phyloP scores from a whole-genome alignment of 106 monocot genomes.

The Dendrobium nobile region DNA sequence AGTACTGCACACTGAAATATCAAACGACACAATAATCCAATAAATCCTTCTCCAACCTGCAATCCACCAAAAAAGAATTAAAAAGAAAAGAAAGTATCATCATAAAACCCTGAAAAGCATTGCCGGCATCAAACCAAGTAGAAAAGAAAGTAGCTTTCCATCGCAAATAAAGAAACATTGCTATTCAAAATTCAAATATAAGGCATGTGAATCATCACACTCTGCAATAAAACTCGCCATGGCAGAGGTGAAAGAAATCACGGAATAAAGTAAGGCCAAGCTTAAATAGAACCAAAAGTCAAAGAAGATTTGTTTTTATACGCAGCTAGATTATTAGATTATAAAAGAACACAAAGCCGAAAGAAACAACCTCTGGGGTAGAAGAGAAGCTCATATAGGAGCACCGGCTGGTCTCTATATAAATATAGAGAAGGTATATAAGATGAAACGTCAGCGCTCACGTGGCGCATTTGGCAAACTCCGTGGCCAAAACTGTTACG shows the following conservation, averaged over 20 bases:
- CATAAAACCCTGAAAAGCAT: too few relatives aligned
- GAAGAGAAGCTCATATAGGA: background rate
- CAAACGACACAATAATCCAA: too few relatives aligned
- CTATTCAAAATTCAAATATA: too few relatives aligned
- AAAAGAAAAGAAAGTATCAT: too few relatives aligned
- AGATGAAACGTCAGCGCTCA: background rate
- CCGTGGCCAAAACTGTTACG: background rate
- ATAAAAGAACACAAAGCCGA: background rate
- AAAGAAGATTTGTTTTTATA: background rate
- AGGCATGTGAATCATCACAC: background rate
- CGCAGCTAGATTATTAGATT: background rate
- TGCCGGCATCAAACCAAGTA: too few relatives aligned
- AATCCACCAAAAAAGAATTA: too few relatives aligned
- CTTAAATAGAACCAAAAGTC: background rate
- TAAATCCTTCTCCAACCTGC: too few relatives aligned
- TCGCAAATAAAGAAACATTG: too few relatives aligned
- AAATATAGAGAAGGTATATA: background rate
- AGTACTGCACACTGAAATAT: background rate
- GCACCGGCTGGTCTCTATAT: too few relatives aligned
- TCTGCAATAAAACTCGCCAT: background rate
- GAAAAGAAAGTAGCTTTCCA: too few relatives aligned
- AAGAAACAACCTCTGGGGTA: background rate
- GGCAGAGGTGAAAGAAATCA: background rate
- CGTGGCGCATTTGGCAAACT: background rate
- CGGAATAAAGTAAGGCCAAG: background rate